Base-by-base conservation (phyloP, 2,329 filamentous ascomycete species). In the Xylaria sp. region DNA sequence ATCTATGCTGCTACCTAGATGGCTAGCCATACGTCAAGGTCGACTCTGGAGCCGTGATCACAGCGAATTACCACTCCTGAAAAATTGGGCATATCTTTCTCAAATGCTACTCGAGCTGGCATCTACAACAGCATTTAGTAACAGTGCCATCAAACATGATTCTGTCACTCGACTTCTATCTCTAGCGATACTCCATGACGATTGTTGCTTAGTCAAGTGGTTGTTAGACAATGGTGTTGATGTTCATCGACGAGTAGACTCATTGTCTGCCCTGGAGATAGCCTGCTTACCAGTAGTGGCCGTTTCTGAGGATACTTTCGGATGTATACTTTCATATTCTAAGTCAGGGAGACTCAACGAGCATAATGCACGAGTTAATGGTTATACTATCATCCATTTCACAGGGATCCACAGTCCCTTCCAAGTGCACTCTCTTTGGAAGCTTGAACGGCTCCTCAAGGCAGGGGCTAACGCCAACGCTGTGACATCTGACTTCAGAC, bases 171-270 rank as follows among this genome's bases (percentile, higher is more conserved):
- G 50, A n/a, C 60, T 63, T 39, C 39, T 63, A 45, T 63, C n/a
- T 20, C n/a, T 36, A 1, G 60, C 60, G 57, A 48, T 63, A 56
- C 39, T 63, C 32, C 52, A 57, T 12, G 30, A 63, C 23, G 60
- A 63, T 15, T 9, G 4, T 20, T 8, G 20, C 13, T 39, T 63
- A 39, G 12, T 57, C 3, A n/a, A 20, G 50, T 6, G 13, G 18
- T 15, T 63, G 18, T 12, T 57, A 30, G 9, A 50, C 9, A 46
- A 55, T 13, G 60, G 52, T 23, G 41, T 57, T 13, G 30, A 48
- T 39, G 9, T 32, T 48, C 39, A 57, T 13, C 30, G 9, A 23
- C 50, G 50, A 57, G 28, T 57, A n/a, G 52, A 63, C 18, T 28
- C 30, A 25, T 15, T 63, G 18, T 63, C 60, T 12, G 28, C 60